Evolutionary conservation across 176 grass and related monocot species (phyloP).

Genomic region (Poa annua): DNA sequence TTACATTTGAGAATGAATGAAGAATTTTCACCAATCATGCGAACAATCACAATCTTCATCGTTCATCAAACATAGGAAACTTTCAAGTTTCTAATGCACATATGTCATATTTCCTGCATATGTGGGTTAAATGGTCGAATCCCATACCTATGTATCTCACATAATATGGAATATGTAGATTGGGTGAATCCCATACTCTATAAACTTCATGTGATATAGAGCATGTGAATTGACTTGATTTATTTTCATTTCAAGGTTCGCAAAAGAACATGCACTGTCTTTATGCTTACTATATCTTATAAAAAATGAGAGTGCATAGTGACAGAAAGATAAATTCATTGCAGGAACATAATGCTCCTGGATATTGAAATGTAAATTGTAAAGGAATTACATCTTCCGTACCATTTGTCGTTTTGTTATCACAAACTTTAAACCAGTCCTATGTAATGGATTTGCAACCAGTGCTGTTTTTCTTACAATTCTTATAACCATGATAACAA

Average conservation of each 20-base stretch:
- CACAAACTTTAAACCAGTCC: background rate
- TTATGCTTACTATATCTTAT: background rate
- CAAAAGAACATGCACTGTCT: background rate
- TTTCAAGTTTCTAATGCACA: background rate
- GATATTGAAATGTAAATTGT: background rate
- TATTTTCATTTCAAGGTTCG: background rate
- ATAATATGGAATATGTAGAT: background rate
- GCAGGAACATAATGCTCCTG: background rate
- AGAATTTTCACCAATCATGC: background rate
- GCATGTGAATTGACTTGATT: background rate
- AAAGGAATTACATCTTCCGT: background rate
- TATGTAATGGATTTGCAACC: background rate
- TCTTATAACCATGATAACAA: background rate
- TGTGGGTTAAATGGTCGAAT: background rate
- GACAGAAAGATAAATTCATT: background rate
- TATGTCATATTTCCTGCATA: background rate
- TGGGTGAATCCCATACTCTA: background rate
- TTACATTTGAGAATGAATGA: background rate
- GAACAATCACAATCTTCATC: background rate
- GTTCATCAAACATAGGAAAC: background rate
- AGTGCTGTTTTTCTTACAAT: background rate
- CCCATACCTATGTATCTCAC: background rate
- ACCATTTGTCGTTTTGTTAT: background rate
- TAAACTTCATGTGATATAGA: background rate
- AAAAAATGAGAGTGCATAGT: background rate